Percentiles rank a stretch among this genome's conserved stretches.
Evolutionary conservation across 495 filamentous ascomycete species (phyloP).

Genomic region (Lasiosphaeria miniovina): DNA sequence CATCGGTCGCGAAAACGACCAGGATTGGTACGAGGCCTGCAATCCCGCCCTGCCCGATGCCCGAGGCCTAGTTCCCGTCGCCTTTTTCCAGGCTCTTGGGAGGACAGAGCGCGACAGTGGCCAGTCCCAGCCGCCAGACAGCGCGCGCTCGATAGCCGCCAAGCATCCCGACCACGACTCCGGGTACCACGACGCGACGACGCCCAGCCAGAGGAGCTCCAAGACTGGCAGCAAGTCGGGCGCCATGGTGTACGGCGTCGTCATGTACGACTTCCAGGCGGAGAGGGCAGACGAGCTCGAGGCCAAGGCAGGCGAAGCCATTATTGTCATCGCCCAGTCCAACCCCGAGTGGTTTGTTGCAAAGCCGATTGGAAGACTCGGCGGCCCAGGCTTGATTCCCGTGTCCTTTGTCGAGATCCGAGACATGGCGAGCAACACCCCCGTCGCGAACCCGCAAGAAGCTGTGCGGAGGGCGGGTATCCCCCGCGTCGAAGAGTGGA

Average conservation of each 20-base stretch:
- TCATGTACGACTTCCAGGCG: constrained; percentile 95
- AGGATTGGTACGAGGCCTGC: constrained; percentile 97
- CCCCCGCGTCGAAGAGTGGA: constrained; percentile 98
- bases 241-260: constrained; percentile 92
- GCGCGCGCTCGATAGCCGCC: constrained; percentile 48
- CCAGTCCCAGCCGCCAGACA: constrained; percentile 64
- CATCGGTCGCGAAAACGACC: constrained; percentile 90
- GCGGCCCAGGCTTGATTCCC: constrained; percentile 91
- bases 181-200: constrained; percentile 68
- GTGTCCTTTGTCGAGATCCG: constrained; percentile 96
- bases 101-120: constrained; percentile 86
- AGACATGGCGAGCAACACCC: constrained; percentile 84
- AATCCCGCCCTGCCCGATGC: constrained; percentile 88
- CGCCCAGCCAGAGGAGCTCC: constrained; percentile 45
- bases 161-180: constrained; percentile 65
- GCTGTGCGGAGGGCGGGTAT: constrained; percentile 88
- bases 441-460: constrained; percentile 78
- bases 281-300: constrained; percentile 94
- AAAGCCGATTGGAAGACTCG: constrained; percentile 92
- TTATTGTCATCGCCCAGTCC: constrained; percentile 98
- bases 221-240: constrained; percentile 63
- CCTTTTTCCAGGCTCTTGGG: constrained; percentile 86
- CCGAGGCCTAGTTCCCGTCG: constrained; percentile 86
- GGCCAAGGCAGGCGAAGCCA: constrained; percentile 90
- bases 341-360: constrained; percentile 99